Conservation (phyloP, 352 stramenopile species). For the Hyaloperonospora brassicae region DNA sequence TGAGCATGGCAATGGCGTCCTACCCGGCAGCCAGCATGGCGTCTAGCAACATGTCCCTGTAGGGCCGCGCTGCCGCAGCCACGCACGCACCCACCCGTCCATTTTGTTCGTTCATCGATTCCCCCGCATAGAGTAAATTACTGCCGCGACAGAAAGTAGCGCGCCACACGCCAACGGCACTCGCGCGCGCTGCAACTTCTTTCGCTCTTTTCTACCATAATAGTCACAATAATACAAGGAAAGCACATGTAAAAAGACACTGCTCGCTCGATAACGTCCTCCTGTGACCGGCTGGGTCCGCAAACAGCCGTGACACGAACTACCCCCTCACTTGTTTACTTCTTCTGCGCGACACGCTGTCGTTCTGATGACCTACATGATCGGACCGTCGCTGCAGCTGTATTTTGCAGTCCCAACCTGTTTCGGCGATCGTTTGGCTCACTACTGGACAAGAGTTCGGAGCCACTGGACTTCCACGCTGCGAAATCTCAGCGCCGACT, state of each 20-base stretch:
- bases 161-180: slow-evolving; percentile 5
- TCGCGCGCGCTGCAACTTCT: slow-evolving; percentile 9
- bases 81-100: slow-evolving; percentile 2
- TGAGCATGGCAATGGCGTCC: slow-evolving; percentile 9
- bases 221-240: slow-evolving; percentile 13
- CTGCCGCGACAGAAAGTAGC: slow-evolving; percentile 22
- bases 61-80: slow-evolving; percentile 3
- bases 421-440: background rate
- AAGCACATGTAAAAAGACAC: slow-evolving; percentile 1
- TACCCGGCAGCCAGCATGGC: slow-evolving; percentile 16
- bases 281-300: too few species aligned
- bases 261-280: too few species aligned
- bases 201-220: slow-evolving; percentile 18
- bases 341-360: background rate
- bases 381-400: background rate
- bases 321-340: too few species aligned
- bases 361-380: background rate
- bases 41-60: slow-evolving; percentile 27
- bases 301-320: too few species aligned
- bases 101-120: slow-evolving; percentile 24
- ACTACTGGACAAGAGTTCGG: background rate
- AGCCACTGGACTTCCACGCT: background rate
- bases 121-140: slow-evolving; percentile 34
- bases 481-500: too few species aligned
- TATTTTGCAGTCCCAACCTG: background rate